A percentile compares a stretch with the other conserved stretches of the same genome.
These are phyloP conservation scores for Bruguiera hainesii DNA, from an alignment of 441 rosid genomes.

Conservation along the genomic window DNA sequence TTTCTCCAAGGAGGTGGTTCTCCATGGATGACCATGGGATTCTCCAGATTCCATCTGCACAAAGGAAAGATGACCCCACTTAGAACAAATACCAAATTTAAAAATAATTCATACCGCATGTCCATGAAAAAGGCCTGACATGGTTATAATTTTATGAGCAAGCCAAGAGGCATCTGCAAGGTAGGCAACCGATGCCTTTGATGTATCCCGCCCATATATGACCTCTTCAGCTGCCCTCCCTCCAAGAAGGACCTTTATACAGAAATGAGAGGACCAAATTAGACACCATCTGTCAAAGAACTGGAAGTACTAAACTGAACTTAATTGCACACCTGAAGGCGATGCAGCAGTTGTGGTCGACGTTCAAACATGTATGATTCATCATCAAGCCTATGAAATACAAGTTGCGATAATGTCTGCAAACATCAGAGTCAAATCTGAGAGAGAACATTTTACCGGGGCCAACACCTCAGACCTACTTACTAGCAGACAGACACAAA, in stretches of 20 bases:
- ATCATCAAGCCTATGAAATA: conserved; percentile 83
- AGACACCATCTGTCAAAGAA: conserved; percentile 4
- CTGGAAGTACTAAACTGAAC: conserved; percentile 11
- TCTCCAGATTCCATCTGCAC: conserved; percentile 90
- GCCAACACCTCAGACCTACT: neutral
- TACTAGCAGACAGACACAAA: conserved; percentile 1
- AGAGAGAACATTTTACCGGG: neutral
- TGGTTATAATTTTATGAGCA: conserved; percentile 86
- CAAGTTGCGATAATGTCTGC: conserved; percentile 80
- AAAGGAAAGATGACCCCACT: conserved; percentile 7
- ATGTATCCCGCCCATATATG: conserved; percentile 80
- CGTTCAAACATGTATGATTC: conserved; percentile 91
- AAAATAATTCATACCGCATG: conserved; percentile 17
- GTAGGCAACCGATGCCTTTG: conserved; percentile 76
- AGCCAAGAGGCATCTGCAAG: conserved; percentile 97
- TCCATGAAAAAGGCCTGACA: conserved; percentile 36
- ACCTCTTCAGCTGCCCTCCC: conserved; percentile 98
- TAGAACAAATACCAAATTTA: conserved; percentile 7
- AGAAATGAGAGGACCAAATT: neutral
- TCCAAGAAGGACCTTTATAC: conserved; percentile 69
- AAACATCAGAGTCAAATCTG: conserved; percentile 14
- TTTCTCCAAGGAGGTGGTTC: conserved; percentile 92
- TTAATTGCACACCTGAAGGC: conserved; percentile 67
- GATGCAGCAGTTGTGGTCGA: conserved; percentile 82
- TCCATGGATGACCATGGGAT: conserved; percentile 90